A percentile compares a stretch with the other conserved stretches of the same genome.
These are phyloP conservation scores for Globisporangium paroecandrum DNA, from an alignment of 352 stramenopile genomes.

Conservation along the genomic window DNA sequence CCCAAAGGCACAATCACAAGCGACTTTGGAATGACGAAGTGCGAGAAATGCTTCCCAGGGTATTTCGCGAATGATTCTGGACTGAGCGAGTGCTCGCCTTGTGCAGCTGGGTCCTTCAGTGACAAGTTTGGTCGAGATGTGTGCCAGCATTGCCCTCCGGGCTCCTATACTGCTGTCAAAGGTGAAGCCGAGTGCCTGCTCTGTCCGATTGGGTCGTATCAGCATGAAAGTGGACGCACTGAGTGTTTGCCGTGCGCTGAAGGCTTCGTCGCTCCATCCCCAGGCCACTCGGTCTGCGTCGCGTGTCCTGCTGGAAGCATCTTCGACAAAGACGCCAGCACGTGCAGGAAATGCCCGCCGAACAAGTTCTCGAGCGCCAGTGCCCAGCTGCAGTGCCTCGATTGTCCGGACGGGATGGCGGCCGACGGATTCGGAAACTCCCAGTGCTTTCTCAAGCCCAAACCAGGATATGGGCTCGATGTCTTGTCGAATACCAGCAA, in stretches of 20 bases:
- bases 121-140: slow-evolving; percentile 20
- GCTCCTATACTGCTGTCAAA: slow-evolving; percentile 27
- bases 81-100: slow-evolving; percentile 32
- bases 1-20: slow-evolving; percentile 20
- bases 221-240: slow-evolving; percentile 26
- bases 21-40: slow-evolving; percentile 10
- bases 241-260: slow-evolving; percentile 35
- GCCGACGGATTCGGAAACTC: slow-evolving; percentile 13
- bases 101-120: slow-evolving; percentile 39
- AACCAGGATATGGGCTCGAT: slow-evolving; percentile 1
- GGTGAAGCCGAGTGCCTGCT: slow-evolving; percentile 45
- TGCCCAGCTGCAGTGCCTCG: slow-evolving; percentile 10
- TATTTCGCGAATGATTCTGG: slow-evolving; percentile 28
- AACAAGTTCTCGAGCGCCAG: slow-evolving; percentile 13
- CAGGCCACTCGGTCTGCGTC: slow-evolving; percentile 33
- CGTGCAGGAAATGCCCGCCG: slow-evolving; percentile 7
- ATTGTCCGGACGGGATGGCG: slow-evolving; percentile 8
- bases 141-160: slow-evolving; percentile 27
- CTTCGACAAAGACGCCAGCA: slow-evolving; percentile 21
- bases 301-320: slow-evolving; percentile 39
- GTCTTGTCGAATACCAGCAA: not conserved
- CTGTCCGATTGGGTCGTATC: slow-evolving; percentile 39
- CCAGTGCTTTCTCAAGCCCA: not conserved
- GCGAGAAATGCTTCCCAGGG: slow-evolving; percentile 21
- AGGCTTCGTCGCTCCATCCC: slow-evolving; percentile 33